phyloP scores from a whole-genome alignment of 441 rosid species.

The Geranium incanum region DNA sequence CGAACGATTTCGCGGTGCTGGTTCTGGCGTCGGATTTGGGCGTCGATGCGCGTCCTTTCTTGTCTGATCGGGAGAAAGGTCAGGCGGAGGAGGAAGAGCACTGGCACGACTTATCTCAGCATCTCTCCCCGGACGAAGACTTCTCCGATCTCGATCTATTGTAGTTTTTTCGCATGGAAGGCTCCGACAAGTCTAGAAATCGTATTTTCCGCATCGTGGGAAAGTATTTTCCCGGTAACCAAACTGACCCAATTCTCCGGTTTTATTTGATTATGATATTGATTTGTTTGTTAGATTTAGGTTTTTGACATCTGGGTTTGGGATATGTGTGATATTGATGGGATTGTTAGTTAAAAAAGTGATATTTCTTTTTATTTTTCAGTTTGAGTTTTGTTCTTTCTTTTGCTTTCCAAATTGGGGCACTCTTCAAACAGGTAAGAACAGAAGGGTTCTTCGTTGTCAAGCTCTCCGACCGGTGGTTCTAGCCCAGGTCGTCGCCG shows the following conservation, averaged over 20 bases:
- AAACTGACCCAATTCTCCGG: background rate
- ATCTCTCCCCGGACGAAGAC: constrained; percentile 52
- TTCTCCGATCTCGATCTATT: constrained; percentile 76
- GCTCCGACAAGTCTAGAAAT: constrained; percentile 49
- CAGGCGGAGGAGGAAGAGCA: constrained; percentile 36
- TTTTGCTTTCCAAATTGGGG: no score
- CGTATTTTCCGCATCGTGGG: constrained; percentile 58
- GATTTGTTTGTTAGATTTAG: background rate
- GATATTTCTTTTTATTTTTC: background rate
- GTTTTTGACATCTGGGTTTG: background rate
- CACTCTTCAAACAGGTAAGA: background rate
- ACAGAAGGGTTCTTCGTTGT: background rate
- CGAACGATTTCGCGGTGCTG: constrained; percentile 68
- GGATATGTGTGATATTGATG: background rate
- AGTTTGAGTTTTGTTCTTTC: background rate
- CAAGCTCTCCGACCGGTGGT: no score
- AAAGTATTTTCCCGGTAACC: constrained; percentile 57
- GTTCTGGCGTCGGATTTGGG: constrained; percentile 88
- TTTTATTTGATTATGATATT: background rate
- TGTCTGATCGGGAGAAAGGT: constrained; percentile 17
- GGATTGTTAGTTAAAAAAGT: background rate
- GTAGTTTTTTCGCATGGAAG: constrained; percentile 50
- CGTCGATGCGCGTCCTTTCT: constrained; percentile 63
- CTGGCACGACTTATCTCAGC: constrained; percentile 62
- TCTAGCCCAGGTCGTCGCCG: no score